phyloP scores from a whole-genome alignment of 2,329 filamentous ascomycete genomes.

The Drechslerella dactyloides region DNA sequence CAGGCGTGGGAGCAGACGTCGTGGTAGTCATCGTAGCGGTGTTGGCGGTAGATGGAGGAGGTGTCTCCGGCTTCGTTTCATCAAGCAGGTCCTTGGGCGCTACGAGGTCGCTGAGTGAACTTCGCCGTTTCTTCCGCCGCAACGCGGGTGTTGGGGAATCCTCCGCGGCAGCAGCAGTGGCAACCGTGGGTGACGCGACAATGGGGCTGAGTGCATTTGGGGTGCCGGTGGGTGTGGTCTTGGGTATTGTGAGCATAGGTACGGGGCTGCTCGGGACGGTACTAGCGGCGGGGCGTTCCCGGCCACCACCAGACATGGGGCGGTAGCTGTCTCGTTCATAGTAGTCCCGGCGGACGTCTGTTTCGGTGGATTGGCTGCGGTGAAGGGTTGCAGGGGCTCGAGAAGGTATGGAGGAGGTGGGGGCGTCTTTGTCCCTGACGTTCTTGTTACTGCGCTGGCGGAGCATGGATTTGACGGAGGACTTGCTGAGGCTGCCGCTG shows the following conservation, averaged over 20 bases:
- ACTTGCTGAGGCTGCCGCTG: slow-evolving; percentile 43
- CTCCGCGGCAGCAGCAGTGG: slow-evolving; percentile 16
- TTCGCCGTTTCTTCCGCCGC: slow-evolving; percentile 81
- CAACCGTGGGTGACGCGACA: slow-evolving; percentile 7
- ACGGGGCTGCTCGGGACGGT: slow-evolving; percentile 6
- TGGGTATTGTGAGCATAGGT: slow-evolving; percentile 31
- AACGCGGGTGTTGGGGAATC: slow-evolving; percentile 36
- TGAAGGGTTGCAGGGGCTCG: slow-evolving; percentile 18
- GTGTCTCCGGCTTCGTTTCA: slow-evolving; percentile 58
- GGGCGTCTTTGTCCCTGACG: slow-evolving; percentile 19
- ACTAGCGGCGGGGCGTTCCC: not conserved
- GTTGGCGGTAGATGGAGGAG: not conserved
- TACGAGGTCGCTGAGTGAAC: slow-evolving; percentile 82
- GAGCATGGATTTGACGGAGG: slow-evolving; percentile 42
- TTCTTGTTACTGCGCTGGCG: slow-evolving; percentile 38
- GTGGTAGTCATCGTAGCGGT: not conserved
- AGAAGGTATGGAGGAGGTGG: slow-evolving; percentile 10
- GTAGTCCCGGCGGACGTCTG: slow-evolving; percentile 31
- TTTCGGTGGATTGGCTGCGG: slow-evolving; percentile 40
- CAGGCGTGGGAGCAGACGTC: not conserved
- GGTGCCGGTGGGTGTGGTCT: slow-evolving; percentile 4
- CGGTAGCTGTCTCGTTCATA: slow-evolving; percentile 26
- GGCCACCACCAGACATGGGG: not conserved
- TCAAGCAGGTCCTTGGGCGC: slow-evolving; percentile 60
- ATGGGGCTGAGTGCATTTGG: slow-evolving; percentile 41